Evolutionary conservation across 345 rosid genomes (phyloP), one percentile per base, ranked within the genome.

Genomic region (Boechera divaricarpa): DNA sequence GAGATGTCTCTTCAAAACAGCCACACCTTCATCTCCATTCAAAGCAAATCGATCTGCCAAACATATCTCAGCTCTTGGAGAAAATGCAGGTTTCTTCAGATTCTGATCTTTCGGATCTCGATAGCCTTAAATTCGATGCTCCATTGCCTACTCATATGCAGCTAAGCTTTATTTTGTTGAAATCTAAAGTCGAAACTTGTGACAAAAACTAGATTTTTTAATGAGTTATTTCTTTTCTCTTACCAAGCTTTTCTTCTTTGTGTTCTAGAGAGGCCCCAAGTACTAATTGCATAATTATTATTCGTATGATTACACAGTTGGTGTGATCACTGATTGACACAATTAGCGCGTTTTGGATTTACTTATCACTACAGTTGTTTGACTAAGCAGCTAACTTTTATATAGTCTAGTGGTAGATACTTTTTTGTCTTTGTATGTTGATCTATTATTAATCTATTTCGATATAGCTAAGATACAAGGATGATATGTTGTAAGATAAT

Each of bases 1-100:
- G 99, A 57, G 88, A 91, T 76, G 81, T 94, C 63, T 72, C 74
- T 16, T 91, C 87, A 26, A 85, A 86, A 74, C 86, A 77, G 12
- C 98, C 93, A 57, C 86, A 88, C 32, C 87, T 94, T 7, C 99
- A 94, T 86, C 99, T 94, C 60, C 99, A 94, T 74, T 86, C 92
- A 76, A 86, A 86, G 85, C 87, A 90, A 77, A 85, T 92, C 73
- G 80, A 81, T 62, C 77, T 94, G 68, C 98, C 97, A 24, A 63
- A 90, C 73, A 83, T 94, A n/a, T 78, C 90, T 52, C 82, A 78
- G 66, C 92, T 92, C 64, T 70, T 87, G 79, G 80, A 71, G 54
- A 82, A 58, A 18, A 13, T 68, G 18, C 72, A 84, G 67, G 59
- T 41, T 24, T 85, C 82, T 52, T 29, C 87, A 36, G 85, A 86